Evolutionary conservation across 2,329 filamentous ascomycete genomes (phyloP).

Genomic region (Colletotrichum sp.): DNA sequence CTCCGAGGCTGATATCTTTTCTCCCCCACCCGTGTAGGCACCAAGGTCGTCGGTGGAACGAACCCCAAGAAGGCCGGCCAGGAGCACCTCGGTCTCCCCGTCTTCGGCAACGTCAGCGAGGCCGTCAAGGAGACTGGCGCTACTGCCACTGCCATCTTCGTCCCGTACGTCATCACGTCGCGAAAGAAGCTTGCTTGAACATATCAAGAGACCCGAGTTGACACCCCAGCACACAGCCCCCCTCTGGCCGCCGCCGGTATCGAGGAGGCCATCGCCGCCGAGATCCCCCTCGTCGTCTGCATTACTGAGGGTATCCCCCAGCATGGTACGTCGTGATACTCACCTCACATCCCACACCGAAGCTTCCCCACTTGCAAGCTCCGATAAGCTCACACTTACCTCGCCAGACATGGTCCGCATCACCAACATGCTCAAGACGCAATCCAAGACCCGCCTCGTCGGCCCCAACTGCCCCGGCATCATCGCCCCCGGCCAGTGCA

Average conservation of each 20-base stretch:
- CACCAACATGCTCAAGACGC: slow-evolving; percentile 96
- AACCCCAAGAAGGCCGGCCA: slow-evolving; percentile 98
- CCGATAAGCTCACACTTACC: slow-evolving; percentile 1
- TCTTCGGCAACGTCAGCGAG: slow-evolving; percentile 89
- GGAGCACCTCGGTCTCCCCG: slow-evolving; percentile 87
- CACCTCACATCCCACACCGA: slow-evolving; percentile 16
- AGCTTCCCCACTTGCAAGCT: neutral
- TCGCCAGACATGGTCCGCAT: slow-evolving; percentile 94
- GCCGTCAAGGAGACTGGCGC: slow-evolving; percentile 91
- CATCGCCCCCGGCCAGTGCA: slow-evolving; percentile 95
- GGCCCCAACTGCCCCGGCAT: slow-evolving; percentile 98
- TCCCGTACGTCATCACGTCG: slow-evolving; percentile 73
- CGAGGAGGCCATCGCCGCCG: slow-evolving; percentile 92
- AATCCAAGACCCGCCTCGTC: slow-evolving; percentile 95
- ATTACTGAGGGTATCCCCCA: slow-evolving; percentile 98
- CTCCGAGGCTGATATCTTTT: slow-evolving; percentile 31
- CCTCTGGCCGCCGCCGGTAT: slow-evolving; percentile 93
- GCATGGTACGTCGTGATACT: slow-evolving; percentile 70
- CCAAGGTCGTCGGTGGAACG: slow-evolving; percentile 96
- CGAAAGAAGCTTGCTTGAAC: neutral
- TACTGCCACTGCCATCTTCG: slow-evolving; percentile 92
- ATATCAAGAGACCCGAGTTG: slow-evolving; percentile 57
- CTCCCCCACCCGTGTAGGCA: slow-evolving; percentile 63
- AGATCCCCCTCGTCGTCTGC: slow-evolving; percentile 94
- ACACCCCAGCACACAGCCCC: slow-evolving; percentile 60